Evolutionary conservation across 2,329 filamentous ascomycete genomes (phyloP).

Genomic region (Paraphaeosphaeria sporulosa): DNA sequence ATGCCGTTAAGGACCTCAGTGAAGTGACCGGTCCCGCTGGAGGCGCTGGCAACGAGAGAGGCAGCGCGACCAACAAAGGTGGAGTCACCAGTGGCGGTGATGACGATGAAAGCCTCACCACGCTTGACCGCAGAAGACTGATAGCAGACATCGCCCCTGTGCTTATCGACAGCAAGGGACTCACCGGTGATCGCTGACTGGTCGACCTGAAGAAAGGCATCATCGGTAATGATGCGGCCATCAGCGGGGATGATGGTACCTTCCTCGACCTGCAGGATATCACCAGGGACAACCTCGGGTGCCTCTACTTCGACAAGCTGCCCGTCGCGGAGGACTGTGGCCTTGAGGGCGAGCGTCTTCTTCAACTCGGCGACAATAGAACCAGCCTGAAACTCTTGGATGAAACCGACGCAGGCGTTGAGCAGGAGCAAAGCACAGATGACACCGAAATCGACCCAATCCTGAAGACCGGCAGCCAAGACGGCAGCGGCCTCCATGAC

Average conservation of each 20-base stretch:
- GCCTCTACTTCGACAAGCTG: conserved; percentile 80
- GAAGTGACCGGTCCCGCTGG: conserved; percentile 81
- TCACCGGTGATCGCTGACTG: conserved; percentile 93
- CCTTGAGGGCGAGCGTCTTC: conserved; percentile 88
- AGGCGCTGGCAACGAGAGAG: conserved; percentile 81
- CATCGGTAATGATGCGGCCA: conserved; percentile 82
- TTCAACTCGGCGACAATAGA: conserved; percentile 91
- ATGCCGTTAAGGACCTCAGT: conserved; percentile 90
- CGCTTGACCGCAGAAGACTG: conserved; percentile 90
- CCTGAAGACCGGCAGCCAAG: conserved; percentile 81
- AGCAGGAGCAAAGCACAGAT: conserved; percentile 84
- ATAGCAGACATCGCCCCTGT: conserved; percentile 80
- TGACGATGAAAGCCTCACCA: conserved; percentile 83
- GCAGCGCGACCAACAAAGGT: conserved; percentile 91
- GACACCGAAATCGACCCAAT: conserved; percentile 94
- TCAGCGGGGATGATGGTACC: conserved; percentile 92
- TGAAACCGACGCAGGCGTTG: conserved; percentile 85
- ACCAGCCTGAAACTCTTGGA: conserved; percentile 89
- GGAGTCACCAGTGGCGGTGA: conserved; percentile 85
- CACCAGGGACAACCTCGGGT: conserved; percentile 84
- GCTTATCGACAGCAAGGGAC: conserved; percentile 90
- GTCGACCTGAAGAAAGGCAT: conserved; percentile 87
- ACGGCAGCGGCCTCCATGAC: conserved; percentile 88
- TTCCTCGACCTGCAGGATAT: conserved; percentile 89
- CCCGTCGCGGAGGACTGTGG: conserved; percentile 84